These are phyloP conservation scores for Phytophthora palmivora DNA, from an alignment of 352 stramenopile genomes.

Conservation along the genomic window DNA sequence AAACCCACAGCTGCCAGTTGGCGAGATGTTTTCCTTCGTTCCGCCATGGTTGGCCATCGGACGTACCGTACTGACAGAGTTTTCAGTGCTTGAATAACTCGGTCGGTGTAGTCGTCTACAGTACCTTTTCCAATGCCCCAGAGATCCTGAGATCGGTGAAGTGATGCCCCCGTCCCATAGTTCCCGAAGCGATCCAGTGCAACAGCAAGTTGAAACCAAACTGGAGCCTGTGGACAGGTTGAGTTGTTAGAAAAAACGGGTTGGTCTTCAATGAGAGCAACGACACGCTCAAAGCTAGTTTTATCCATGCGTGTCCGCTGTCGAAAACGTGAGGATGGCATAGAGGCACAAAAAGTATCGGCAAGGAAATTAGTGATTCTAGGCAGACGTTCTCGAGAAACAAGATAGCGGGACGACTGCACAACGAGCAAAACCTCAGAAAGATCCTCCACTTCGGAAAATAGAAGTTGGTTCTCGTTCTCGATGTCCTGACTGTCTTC, in stretches of 20 bases:
- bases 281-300: not conserved
- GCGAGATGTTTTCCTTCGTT: not conserved
- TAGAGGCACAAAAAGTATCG: no score
- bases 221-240: not conserved
- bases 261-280: not conserved
- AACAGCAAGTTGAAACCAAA: no score
- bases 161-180: constrained; percentile 1
- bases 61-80: not conserved
- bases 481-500: no score
- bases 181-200: constrained; percentile 2
- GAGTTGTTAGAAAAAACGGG: not conserved
- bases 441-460: no score
- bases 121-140: constrained; percentile 3
- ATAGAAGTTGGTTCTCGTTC: no score
- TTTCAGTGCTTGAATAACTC: not conserved
- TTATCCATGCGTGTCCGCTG: not conserved
- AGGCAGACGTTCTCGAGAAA: no score
- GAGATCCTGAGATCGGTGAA: not conserved
- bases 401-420: no score
- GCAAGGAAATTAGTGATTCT: no score
- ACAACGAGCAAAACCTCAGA: no score
- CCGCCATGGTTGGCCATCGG: not conserved
- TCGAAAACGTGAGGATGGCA: no score
- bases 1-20: not conserved
- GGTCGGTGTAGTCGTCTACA: constrained; percentile 1